phyloP scores from a whole-genome alignment of 2,329 filamentous ascomycete species.

The Nakataea oryzae region DNA sequence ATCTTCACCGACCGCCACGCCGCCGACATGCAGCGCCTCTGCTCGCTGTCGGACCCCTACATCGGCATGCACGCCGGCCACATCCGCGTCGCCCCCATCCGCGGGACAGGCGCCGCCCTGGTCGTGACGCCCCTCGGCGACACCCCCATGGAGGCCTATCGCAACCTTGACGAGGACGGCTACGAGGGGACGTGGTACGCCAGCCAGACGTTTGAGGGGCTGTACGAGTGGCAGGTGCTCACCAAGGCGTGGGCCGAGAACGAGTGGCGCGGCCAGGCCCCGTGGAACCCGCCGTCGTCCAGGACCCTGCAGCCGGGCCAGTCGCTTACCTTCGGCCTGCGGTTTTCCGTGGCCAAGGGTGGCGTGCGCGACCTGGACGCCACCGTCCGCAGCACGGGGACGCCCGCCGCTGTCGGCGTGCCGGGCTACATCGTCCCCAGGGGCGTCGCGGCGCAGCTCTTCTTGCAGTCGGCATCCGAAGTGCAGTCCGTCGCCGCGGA shows the following conservation, averaged over 20 bases:
- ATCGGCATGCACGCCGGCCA: conserved; percentile 50
- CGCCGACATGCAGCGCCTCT: conserved; percentile 35
- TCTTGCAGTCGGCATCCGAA: conserved; percentile 27
- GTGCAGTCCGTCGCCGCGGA: conserved; percentile 27
- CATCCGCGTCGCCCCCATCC: conserved; percentile 39
- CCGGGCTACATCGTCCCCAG: conserved; percentile 43
- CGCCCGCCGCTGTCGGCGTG: conserved; percentile 38
- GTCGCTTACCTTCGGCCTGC: conserved; percentile 35
- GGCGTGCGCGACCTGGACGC: conserved; percentile 36
- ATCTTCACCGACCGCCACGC: conserved; percentile 44
- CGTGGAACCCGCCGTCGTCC: conserved; percentile 46
- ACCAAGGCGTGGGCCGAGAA: conserved; percentile 43
- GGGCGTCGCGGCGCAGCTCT: conserved; percentile 33
- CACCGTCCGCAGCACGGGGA: conserved; percentile 28
- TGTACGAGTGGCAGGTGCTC: conserved; percentile 49
- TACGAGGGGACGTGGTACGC: conserved; percentile 30
- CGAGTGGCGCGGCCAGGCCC: conserved; percentile 37
- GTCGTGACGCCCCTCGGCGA: conserved; percentile 40
- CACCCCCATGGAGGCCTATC: conserved; percentile 41
- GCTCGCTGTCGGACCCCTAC: conserved; percentile 47
- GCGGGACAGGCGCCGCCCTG: conserved; percentile 40
- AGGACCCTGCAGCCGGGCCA: conserved; percentile 31
- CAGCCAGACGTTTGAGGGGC: conserved; percentile 47
- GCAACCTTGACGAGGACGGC: conserved; percentile 35
- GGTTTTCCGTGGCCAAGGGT: conserved; percentile 33